Conservation (phyloP, 371 early-diverging fungal genomes). For the Dipsacomyces acuminosporus region DNA sequence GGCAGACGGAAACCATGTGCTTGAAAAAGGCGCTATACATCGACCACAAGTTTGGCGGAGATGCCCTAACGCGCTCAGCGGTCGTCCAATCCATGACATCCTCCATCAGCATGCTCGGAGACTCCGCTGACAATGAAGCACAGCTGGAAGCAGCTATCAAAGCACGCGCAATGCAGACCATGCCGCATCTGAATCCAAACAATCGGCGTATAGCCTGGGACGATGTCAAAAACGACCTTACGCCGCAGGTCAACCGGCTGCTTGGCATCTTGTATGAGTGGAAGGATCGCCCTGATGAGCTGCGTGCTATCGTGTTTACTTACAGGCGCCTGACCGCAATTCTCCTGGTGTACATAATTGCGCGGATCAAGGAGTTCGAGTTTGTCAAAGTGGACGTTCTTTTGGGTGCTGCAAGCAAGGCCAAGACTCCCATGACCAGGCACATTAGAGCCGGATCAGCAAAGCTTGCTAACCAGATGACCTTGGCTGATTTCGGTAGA, state of each 20-base stretch:
- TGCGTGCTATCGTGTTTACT: slow-evolving; percentile 85
- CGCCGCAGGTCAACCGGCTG: slow-evolving; percentile 59
- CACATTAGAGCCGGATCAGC: slow-evolving; percentile 53
- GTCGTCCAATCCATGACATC: neutral
- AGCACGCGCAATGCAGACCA: too few species aligned
- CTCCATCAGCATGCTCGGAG: too few species aligned
- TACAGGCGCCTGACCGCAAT: slow-evolving; percentile 67
- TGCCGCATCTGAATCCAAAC: too few species aligned
- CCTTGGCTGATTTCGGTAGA: slow-evolving; percentile 62
- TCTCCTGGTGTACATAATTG: slow-evolving; percentile 56
- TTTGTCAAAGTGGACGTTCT: slow-evolving; percentile 56
- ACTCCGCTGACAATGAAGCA: too few species aligned
- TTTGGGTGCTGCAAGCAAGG: slow-evolving; percentile 58
- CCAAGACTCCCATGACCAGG: slow-evolving; percentile 38
- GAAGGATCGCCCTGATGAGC: slow-evolving; percentile 38
- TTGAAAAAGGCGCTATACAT: slow-evolving; percentile 26
- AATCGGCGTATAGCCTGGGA: slow-evolving; percentile 3
- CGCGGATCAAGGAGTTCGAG: slow-evolving; percentile 46
- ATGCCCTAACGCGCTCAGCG: neutral
- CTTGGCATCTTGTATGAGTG: slow-evolving; percentile 52
- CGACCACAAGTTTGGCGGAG: slow-evolving; percentile 16
- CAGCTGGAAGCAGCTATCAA: too few species aligned
- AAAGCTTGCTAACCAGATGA: slow-evolving; percentile 58
- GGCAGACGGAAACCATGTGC: slow-evolving; percentile 3
- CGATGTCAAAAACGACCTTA: slow-evolving; percentile 38